phyloP scores from a whole-genome alignment of 495 filamentous ascomycete genomes.

The Xylaria flabelliformis region DNA sequence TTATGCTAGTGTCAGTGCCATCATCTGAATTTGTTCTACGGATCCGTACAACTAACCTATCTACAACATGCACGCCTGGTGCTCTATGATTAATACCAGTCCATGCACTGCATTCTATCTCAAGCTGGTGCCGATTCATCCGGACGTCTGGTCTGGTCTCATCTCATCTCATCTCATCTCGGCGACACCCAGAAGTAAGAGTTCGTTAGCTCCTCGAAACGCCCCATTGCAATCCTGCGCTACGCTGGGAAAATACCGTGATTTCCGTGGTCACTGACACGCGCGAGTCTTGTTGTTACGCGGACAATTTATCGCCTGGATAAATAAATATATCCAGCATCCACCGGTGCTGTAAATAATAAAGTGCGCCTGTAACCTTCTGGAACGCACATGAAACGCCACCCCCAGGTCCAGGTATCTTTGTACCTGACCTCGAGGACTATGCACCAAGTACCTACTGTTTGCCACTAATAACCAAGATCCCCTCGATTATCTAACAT shows the following conservation, averaged over 20 bases:
- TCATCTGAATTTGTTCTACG: background rate
- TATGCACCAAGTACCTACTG: background rate
- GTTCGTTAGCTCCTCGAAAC: constrained; percentile 9
- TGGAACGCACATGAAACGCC: constrained; percentile 37
- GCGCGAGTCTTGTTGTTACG: background rate
- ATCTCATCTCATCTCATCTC: constrained; percentile 14
- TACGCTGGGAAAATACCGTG: background rate
- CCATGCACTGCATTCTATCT: background rate
- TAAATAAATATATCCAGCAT: background rate
- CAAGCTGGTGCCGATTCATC: constrained; percentile 16
- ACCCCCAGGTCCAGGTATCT: background rate
- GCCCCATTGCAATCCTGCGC: constrained; percentile 14
- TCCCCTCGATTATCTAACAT: background rate
- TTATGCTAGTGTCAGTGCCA: background rate
- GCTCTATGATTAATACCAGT: background rate
- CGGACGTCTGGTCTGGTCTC: background rate
- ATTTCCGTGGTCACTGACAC: background rate
- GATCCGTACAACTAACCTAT: too few relatives aligned
- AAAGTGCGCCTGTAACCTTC: constrained; percentile 22
- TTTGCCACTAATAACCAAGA: background rate
- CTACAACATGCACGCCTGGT: background rate
- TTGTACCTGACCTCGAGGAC: background rate
- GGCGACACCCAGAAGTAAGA: background rate
- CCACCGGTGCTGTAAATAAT: background rate
- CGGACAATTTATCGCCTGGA: background rate